Base-by-base conservation (phyloP, 129 eudicot genomes). In the Logfia minima region DNA sequence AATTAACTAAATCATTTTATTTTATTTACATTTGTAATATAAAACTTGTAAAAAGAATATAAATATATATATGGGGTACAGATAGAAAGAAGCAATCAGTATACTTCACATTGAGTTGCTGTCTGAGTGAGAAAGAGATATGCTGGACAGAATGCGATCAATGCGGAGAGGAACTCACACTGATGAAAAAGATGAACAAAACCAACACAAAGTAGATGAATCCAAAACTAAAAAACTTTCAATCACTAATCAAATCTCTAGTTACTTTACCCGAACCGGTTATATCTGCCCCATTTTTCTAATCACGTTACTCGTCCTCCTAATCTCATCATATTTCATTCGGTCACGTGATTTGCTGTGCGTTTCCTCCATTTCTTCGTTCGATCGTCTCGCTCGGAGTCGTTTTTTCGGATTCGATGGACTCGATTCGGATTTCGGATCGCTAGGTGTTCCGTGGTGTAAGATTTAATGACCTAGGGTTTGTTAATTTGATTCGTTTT, bases 391-490 rank as follows among this genome's bases (percentile, higher is more conserved):
- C 70, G 77, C 96, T 7, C 88, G 96, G 23, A 68, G 72, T 59
- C 85, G 82, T 8, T 90, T 88, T 66, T 85, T 90, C 31, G 98
- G 98, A 0, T 85, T 90, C 60, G 98, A 92, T 56, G 92, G 84
- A 4, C 85, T 87, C 71, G 96, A 88, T 18, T 83, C 98, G 21
- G 96, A 92, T 66, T 92, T 92, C 48, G 98, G 98, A 77, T 85
- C 90, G 65, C 88, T 92, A 9, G 98, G 98, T 45, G 96, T 92
- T 61, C 96, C 96, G 58, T 92, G 96, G 90, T 92, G 98, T 92
- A 92, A 84, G 98, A 48, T 48, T 48, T 48, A 18, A 48, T 48
- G 5, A 48, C 55, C 5, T 48, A 13, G 55, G 55, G 61, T 78
- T 69, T 69, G 23, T 60, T 56, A 24, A 22, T 35, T 37, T 65